phyloP scores from a whole-genome alignment of 2,329 filamentous ascomycete genomes.

The Parascedosporium putredinis region DNA sequence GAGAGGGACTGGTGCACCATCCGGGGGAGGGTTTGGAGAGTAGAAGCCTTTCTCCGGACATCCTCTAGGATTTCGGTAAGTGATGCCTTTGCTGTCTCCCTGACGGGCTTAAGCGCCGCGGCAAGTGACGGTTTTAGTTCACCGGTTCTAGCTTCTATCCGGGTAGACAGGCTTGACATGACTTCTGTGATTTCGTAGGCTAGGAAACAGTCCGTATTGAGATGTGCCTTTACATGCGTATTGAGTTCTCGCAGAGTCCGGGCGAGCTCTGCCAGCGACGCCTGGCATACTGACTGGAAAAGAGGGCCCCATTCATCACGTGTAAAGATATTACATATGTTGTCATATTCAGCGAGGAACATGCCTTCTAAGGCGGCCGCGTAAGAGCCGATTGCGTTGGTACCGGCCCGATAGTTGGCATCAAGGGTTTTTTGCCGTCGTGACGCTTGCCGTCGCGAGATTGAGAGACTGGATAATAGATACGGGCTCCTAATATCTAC shows the following conservation, averaged over 20 bases:
- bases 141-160: constrained; percentile 71
- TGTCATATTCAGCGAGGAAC: constrained; percentile 81
- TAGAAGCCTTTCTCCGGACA: constrained; percentile 58
- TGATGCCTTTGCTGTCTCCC: constrained; percentile 84
- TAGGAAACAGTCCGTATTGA: constrained; percentile 86
- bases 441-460: constrained; percentile 74
- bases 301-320: constrained; percentile 75
- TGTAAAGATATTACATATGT: constrained; percentile 76
- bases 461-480: constrained; percentile 71
- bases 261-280: constrained; percentile 69
- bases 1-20: constrained; percentile 68
- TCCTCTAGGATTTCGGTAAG: constrained; percentile 77
- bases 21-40: constrained; percentile 60
- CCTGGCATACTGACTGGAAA: constrained; percentile 68
- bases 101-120: constrained; percentile 77
- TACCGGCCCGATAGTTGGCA: constrained; percentile 76
- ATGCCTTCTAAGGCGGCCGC: constrained; percentile 79
- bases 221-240: constrained; percentile 73
- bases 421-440: constrained; percentile 69
- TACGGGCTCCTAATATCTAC: constrained; percentile 80
- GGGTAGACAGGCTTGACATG: constrained; percentile 66
- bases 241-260: constrained; percentile 84
- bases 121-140: constrained; percentile 76
- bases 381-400: constrained; percentile 86
- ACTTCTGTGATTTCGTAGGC: constrained; percentile 94